Evolutionary conservation across 2,329 filamentous ascomycete species (phyloP), one percentile per base, ranked within the genome.

Genomic region (Seiridium unicorne): DNA sequence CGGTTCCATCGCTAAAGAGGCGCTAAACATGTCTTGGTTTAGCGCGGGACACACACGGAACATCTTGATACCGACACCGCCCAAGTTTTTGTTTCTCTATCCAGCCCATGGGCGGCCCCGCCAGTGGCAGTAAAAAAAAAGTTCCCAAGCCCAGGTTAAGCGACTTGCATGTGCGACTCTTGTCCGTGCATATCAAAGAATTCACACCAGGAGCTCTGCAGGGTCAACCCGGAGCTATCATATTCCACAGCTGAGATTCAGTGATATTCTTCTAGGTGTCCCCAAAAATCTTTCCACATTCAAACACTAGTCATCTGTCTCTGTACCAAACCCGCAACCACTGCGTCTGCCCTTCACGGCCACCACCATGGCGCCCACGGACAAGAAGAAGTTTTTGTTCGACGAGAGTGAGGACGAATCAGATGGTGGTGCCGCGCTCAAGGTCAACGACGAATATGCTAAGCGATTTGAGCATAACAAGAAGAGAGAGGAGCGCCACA

Each of bases 401-500:
- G 84, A 87, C 64, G 84, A 86, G 62, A 82, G 78, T 68, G 81
- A 81, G 59, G 80, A 79, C 13, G 79, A 82, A 57, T 76, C 76
- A 9, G 77, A 78, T 51, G 75, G 79, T 64, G 78, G 78, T 35
- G 65, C 73, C 44, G 74, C 74, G 36, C 84, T 98, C 73, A 93
- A 90, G 73, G 89, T 99, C 76, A 98, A 99, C 75, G 82, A 93
- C 73, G 92, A 96, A 57, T 99, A 89, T 74, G 95, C 95, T 48
- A 87, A 85, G 66, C 84, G 92, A 46, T 98, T 97, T 69, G 95
- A 99, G 75, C 85, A 98, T 78, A 99, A 99, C 79, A 97, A 98
- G 80, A 97, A 97, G 79, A 86, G 94, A 60, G 93, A 96, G 72
- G 95, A 99, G 73, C 79, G 87, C 64, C 89, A 93, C 13, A 83